Conservation (phyloP, 2,329 filamentous ascomycete species). For the Phoma sp. region DNA sequence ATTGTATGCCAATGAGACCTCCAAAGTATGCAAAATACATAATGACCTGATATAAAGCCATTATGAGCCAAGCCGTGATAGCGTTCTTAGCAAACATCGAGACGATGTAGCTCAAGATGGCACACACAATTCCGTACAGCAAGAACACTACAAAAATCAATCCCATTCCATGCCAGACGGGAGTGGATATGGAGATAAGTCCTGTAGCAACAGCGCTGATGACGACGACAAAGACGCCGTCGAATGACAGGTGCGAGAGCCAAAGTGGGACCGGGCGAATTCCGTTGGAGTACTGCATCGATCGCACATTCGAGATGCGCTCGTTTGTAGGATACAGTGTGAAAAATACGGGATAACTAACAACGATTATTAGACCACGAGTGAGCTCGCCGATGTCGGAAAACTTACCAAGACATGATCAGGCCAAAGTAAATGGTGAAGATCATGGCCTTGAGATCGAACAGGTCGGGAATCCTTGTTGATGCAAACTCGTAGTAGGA, state of each 20-base stretch:
- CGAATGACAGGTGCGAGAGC: conserved; percentile 80
- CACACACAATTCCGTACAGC: conserved; percentile 78
- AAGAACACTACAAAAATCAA: conserved; percentile 81
- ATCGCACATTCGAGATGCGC: conserved; percentile 75
- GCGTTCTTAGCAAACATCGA: conserved; percentile 75
- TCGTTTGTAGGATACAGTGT: conserved; percentile 84
- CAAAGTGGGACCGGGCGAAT: conserved; percentile 81
- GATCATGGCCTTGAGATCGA: conserved; percentile 56
- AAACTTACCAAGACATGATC: conserved; percentile 63
- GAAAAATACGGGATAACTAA: conserved; percentile 81
- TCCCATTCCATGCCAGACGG: conserved; percentile 73
- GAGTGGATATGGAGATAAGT: conserved; percentile 62
- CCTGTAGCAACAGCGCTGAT: conserved; percentile 71
- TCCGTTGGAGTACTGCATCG: conserved; percentile 87
- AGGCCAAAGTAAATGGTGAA: conserved; percentile 70
- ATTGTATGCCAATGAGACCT: conserved; percentile 31
- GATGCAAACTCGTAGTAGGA: conserved; percentile 24
- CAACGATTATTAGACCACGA: too few relatives aligned
- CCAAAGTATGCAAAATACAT: conserved; percentile 54
- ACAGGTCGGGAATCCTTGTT: conserved; percentile 15
- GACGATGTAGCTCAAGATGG: conserved; percentile 76
- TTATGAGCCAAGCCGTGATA: conserved; percentile 73
- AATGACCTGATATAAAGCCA: conserved; percentile 71
- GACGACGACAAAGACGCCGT: conserved; percentile 72
- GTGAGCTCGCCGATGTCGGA: too few relatives aligned